These are phyloP conservation scores for Sugiyamaella sp. DNA, from an alignment of 1,139 yeast species.

Conservation along the genomic window DNA sequence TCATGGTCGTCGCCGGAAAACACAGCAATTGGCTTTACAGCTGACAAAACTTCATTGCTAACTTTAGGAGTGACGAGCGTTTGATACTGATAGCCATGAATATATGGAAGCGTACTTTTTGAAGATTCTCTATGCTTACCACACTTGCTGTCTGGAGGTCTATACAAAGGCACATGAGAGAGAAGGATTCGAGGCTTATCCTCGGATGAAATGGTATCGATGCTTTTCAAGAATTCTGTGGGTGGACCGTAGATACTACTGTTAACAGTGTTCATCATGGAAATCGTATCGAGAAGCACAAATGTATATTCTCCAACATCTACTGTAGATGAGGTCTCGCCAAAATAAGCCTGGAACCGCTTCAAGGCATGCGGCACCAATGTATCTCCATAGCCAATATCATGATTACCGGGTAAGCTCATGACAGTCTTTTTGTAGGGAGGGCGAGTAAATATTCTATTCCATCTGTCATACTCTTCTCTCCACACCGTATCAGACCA, in stretches of 20 bases:
- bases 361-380: constrained; percentile 55
- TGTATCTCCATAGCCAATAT: constrained; percentile 85
- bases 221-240: constrained; percentile 42
- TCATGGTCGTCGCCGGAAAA: constrained; percentile 98
- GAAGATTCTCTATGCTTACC: constrained; percentile 69
- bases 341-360: constrained; percentile 74
- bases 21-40: constrained; percentile 63
- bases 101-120: constrained; percentile 54
- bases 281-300: constrained; percentile 77
- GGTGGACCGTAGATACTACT: constrained; percentile 50
- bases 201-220: constrained; percentile 28
- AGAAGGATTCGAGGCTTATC: constrained; percentile 67
- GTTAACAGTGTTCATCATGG: constrained; percentile 60
- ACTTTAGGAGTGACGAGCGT: constrained; percentile 66
- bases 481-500: constrained; percentile 76
- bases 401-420: constrained; percentile 90
- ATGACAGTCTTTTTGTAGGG: constrained; percentile 50
- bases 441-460: constrained; percentile 58
- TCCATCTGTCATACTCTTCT: constrained; percentile 70
- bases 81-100: constrained; percentile 76
- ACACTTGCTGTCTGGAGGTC: constrained; percentile 61
- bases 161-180: constrained; percentile 77
- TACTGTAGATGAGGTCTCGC: constrained; percentile 60
- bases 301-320: constrained; percentile 76
- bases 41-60: constrained; percentile 57